Percentiles rank a stretch among this genome's conserved stretches.
These are phyloP conservation scores for Aspergillus conjunctus DNA, from an alignment of 495 filamentous ascomycete species.

Conservation along the genomic window DNA sequence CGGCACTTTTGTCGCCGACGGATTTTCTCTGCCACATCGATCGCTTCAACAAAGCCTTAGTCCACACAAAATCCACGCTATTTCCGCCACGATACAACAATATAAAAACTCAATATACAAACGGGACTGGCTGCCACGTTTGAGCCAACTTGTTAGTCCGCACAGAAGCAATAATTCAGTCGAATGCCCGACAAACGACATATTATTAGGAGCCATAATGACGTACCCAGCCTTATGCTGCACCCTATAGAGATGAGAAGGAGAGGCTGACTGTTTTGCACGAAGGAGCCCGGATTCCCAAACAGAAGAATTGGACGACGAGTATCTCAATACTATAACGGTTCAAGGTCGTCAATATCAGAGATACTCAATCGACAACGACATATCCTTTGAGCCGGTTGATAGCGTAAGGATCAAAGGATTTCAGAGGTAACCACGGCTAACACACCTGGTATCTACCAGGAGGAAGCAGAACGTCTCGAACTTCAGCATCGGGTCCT, in stretches of 20 bases:
- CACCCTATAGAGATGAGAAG: conserved; percentile 12
- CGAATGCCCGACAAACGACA: not conserved
- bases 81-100: conserved; percentile 25
- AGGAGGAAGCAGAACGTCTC: conserved; percentile 83
- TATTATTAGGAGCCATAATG: conserved; percentile 29
- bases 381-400: conserved; percentile 75
- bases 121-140: conserved; percentile 24
- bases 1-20: conserved; percentile 20
- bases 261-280: conserved; percentile 27
- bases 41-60: conserved; percentile 21
- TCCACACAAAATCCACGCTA: conserved; percentile 15
- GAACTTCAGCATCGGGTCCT: conserved; percentile 71
- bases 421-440: not conserved
- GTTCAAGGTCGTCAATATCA: conserved; percentile 73
- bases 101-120: conserved; percentile 17
- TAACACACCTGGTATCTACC: not conserved
- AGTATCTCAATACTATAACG: conserved; percentile 62
- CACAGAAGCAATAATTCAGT: conserved; percentile 17
- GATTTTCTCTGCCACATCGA: conserved; percentile 25
- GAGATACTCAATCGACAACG: conserved; percentile 69
- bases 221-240: conserved; percentile 33
- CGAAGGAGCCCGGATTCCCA: conserved; percentile 52
- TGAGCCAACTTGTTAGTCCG: conserved; percentile 18
- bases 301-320: conserved; percentile 59
- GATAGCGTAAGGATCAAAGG: conserved; percentile 70